A percentile compares a stretch with the other conserved stretches of the same genome.
phyloP scores from a whole-genome alignment of 2,329 filamentous ascomycete species.

The Pestalotiopsis sp. region DNA sequence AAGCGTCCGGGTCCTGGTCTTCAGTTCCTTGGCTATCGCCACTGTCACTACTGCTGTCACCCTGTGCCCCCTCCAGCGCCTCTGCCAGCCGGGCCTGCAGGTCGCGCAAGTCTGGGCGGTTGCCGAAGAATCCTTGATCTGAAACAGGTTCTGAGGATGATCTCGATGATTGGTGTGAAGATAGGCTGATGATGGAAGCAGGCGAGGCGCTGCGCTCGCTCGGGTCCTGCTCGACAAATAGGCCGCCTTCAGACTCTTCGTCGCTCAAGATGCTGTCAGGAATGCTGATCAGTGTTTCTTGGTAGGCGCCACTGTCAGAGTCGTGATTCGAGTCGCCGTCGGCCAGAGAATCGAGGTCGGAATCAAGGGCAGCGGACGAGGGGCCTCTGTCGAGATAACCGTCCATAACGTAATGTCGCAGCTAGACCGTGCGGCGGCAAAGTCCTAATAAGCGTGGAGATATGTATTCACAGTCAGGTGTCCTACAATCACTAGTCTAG shows the following conservation, averaged over 20 bases:
- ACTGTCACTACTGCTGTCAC: background rate
- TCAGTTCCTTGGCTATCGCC: slow-evolving; percentile 11
- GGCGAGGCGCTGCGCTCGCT: background rate
- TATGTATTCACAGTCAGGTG: background rate
- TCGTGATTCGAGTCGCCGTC: background rate
- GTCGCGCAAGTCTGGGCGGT: background rate
- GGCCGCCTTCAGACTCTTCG: slow-evolving; percentile 2
- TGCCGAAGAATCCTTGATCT: background rate
- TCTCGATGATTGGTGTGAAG: background rate
- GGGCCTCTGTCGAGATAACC: background rate
- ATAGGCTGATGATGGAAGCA: slow-evolving; percentile 1
- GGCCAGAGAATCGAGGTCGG: background rate
- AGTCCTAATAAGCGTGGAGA: background rate
- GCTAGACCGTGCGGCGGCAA: background rate
- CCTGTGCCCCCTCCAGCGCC: background rate
- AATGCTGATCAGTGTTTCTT: background rate
- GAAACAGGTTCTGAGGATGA: background rate
- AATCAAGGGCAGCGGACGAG: background rate
- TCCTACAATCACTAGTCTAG: background rate
- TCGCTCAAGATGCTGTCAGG: background rate
- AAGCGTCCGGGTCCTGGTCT: slow-evolving; percentile 4
- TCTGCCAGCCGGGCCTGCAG: background rate
- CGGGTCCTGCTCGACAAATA: background rate
- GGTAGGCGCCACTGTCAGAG: background rate
- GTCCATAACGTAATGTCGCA: slow-evolving; percentile 10